phyloP scores from a whole-genome alignment of 2,329 filamentous ascomycete genomes.

The Xylariaceae sp. region DNA sequence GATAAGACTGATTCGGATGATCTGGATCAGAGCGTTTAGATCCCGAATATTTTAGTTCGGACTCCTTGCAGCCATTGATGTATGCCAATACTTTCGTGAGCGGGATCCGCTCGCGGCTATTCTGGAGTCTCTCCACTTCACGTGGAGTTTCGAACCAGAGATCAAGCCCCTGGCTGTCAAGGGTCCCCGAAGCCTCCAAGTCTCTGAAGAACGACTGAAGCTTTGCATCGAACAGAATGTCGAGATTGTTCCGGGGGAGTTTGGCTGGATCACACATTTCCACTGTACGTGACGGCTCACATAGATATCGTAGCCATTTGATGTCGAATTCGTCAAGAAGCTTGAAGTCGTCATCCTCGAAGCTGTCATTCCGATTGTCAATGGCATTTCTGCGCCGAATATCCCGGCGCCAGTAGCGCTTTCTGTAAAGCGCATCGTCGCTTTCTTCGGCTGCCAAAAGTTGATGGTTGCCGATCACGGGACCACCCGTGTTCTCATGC shows the following conservation, averaged over 20 bases:
- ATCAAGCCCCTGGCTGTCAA: slow-evolving; percentile 1
- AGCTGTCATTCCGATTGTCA: slow-evolving; percentile 8
- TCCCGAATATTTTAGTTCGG: slow-evolving; percentile 5
- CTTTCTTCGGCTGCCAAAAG: neutral
- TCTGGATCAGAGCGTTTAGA: slow-evolving; percentile 8
- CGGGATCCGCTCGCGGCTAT: slow-evolving; percentile 7
- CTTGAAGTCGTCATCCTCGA: slow-evolving; percentile 11
- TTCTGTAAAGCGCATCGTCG: slow-evolving; percentile 6
- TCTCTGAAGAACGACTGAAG: slow-evolving; percentile 27
- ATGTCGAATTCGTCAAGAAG: slow-evolving; percentile 26
- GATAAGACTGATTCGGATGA: slow-evolving; percentile 29
- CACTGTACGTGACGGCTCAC: slow-evolving; percentile 28
- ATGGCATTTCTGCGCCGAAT: slow-evolving; percentile 20
- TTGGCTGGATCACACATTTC: slow-evolving; percentile 28
- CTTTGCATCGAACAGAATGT: slow-evolving; percentile 29
- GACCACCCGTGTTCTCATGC: slow-evolving; percentile 9
- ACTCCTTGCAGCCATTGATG: slow-evolving; percentile 27
- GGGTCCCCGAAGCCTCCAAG: slow-evolving; percentile 8
- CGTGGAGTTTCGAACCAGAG: slow-evolving; percentile 14
- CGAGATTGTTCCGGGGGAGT: slow-evolving; percentile 24
- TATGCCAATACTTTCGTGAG: slow-evolving; percentile 23
- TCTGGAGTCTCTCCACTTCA: slow-evolving; percentile 1
- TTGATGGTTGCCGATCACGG: neutral
- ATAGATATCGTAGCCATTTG: slow-evolving; percentile 27
- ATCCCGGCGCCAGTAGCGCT: slow-evolving; percentile 21